These are phyloP conservation scores for Amesomyces nigricolor DNA, from an alignment of 2,329 filamentous ascomycete genomes.

Conservation along the genomic window DNA sequence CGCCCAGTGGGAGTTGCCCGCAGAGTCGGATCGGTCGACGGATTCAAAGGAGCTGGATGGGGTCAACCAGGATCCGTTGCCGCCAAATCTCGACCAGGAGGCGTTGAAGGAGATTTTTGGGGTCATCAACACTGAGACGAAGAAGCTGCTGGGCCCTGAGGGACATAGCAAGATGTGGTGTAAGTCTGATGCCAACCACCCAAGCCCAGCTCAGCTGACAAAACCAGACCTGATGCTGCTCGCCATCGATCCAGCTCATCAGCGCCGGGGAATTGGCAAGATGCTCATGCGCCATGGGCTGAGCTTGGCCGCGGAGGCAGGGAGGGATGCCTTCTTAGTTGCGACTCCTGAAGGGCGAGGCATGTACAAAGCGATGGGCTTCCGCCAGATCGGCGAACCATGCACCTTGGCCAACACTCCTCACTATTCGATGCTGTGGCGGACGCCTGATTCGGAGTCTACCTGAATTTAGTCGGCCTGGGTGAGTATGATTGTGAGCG, in stretches of 20 bases:
- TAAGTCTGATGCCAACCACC: conserved; percentile 5
- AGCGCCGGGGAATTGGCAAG: conserved; percentile 27
- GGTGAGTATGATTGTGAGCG: too few relatives aligned
- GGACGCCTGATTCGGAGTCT: background rate
- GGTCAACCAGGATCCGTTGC: background rate
- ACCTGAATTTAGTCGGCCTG: too few relatives aligned
- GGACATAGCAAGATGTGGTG: conserved; percentile 24
- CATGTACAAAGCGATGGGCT: conserved; percentile 26
- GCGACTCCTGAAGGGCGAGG: conserved; percentile 22
- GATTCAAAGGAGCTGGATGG: background rate
- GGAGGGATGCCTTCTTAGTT: conserved; percentile 20
- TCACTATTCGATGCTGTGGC: conserved; percentile 23
- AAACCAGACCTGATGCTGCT: conserved; percentile 24
- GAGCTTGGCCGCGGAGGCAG: conserved; percentile 18
- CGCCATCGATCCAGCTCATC: conserved; percentile 25
- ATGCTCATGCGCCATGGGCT: conserved; percentile 25
- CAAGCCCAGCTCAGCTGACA: background rate
- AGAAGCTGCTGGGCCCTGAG: conserved; percentile 10
- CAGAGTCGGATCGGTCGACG: background rate
- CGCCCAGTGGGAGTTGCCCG: conserved; percentile 23
- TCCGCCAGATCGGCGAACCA: conserved; percentile 15
- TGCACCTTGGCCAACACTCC: background rate
- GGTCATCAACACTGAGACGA: conserved; percentile 3
- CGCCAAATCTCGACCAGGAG: conserved; percentile 12
- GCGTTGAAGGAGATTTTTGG: background rate